Conservation (phyloP, 2,329 filamentous ascomycete species). For the Alternaria ethzedia region DNA sequence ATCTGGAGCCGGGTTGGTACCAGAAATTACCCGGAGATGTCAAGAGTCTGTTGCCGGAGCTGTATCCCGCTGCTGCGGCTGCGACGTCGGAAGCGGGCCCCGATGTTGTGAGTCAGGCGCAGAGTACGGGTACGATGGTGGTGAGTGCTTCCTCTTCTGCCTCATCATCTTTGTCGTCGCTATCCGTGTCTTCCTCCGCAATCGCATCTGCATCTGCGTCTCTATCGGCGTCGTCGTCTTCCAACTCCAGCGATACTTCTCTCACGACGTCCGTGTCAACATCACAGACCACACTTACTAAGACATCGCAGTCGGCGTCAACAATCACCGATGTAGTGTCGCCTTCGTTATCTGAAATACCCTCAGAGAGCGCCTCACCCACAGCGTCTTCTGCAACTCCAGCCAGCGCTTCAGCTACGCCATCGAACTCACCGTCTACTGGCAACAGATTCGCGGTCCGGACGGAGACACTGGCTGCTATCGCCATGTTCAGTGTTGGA, state of each 20-base stretch:
- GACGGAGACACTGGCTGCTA: neutral
- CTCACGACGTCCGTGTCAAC: neutral
- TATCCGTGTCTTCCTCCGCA: neutral
- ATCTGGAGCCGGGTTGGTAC: constrained; percentile 20
- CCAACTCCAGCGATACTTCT: neutral
- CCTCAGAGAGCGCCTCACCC: neutral
- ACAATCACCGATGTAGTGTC: neutral
- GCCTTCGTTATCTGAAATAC: neutral
- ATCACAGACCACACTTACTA: constrained; percentile 4
- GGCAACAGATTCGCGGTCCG: neutral
- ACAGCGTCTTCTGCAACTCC: neutral
- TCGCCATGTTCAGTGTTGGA: constrained; percentile 2
- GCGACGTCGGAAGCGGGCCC: neutral
- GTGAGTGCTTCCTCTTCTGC: neutral
- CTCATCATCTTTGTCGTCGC: neutral
- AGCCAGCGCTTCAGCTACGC: neutral
- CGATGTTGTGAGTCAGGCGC: neutral
- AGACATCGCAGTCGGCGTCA: constrained; percentile 10
- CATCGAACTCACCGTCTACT: neutral
- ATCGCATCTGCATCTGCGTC: neutral
- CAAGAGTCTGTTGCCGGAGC: constrained; percentile 13
- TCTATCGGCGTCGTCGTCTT: neutral
- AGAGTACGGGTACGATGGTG: neutral
- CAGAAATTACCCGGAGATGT: constrained; percentile 17
- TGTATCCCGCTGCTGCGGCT: constrained; percentile 16